Conservation (phyloP, 2,329 filamentous ascomycete species). For the Claviceps paspali region DNA sequence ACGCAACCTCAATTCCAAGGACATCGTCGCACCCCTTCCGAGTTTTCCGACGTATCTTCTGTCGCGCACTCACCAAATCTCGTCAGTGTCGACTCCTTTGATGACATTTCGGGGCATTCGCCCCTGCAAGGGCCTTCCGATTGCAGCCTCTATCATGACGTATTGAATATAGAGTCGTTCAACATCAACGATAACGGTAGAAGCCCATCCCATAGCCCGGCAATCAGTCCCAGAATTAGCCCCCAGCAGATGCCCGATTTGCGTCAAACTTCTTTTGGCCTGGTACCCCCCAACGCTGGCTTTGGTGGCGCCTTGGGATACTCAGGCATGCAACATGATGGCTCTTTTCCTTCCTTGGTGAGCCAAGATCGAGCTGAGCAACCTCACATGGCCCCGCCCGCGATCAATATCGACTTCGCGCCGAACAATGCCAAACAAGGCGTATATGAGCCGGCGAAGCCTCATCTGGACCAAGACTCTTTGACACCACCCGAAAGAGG, state of each 20-base stretch:
- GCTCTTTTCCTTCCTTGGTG: conserved; percentile 38
- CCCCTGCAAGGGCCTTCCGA: conserved; percentile 67
- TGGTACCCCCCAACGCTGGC: conserved; percentile 24
- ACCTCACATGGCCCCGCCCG: conserved; percentile 74
- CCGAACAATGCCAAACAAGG: conserved; percentile 44
- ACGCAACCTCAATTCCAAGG: conserved; percentile 50
- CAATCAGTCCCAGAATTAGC: conserved; percentile 46
- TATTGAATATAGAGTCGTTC: conserved; percentile 64
- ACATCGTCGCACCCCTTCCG: conserved; percentile 79
- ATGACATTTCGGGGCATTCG: conserved; percentile 56
- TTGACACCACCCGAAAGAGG: conserved; percentile 67
- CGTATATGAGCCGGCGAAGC: conserved; percentile 36
- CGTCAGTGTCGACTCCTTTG: conserved; percentile 63
- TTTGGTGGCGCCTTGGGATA: conserved; percentile 18
- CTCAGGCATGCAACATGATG: conserved; percentile 24
- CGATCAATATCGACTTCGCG: conserved; percentile 88
- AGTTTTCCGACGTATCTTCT: conserved; percentile 82
- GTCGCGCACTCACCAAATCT: conserved; percentile 73
- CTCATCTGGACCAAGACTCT: conserved; percentile 57
- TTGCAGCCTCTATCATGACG: conserved; percentile 57
- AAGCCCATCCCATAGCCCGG: conserved; percentile 63
- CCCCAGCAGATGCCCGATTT: conserved; percentile 41
- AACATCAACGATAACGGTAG: conserved; percentile 66
- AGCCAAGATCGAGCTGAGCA: conserved; percentile 40
- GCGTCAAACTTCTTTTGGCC: conserved; percentile 29